Evolutionary conservation across 257 asterid genomes (phyloP), one percentile per base, ranked within the genome.

Genomic region (Solanum raphanifolium): DNA sequence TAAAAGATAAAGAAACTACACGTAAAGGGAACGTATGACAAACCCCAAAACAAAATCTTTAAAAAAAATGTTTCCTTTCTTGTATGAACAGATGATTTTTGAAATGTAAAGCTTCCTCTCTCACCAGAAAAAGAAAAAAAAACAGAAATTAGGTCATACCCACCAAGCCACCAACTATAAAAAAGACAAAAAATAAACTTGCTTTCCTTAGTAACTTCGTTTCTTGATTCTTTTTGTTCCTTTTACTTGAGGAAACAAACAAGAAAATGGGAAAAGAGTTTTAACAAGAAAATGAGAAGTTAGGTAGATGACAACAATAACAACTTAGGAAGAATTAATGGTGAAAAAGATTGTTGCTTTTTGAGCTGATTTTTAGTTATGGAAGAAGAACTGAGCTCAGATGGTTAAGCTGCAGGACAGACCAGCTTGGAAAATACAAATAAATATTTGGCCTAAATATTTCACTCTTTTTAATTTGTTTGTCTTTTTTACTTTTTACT

Each of bases 131-230:
- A 74, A 23, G 18, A 9, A 21, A 72, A 3, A 36, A 21, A 38
- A 39, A 29, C 62, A 41, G 23, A 79, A 43, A 41, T 27, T 79
- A 79, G 84, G 84, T 20, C 65, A 79, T 79, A 79, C 38, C 84
- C 84, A 79, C 65, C 65, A 15, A 43, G 84, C 38, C 36, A 79
- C 35, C 84, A 79, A 79, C 84, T 79, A 79, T 79, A 79, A 43
- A 25, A 78, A 41, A 79, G 65, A 46, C 60, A 43, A 79, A 79
- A 55, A 41, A 79, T 8, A 38, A 79, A 43, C 38, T 79, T 79
- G 84, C 84, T 79, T 79, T 79, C 84, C 84, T 79, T 79, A 41
- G 25, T 46, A 79, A 79, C 84, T 79, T 79, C 36, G 84, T 41
- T 79, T 79, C 66, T 79, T 79, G 52, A 23, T 74, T 74, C 31